phyloP scores from a whole-genome alignment of 2,329 filamentous ascomycete genomes.

The Arthrinium phaeospermum region DNA sequence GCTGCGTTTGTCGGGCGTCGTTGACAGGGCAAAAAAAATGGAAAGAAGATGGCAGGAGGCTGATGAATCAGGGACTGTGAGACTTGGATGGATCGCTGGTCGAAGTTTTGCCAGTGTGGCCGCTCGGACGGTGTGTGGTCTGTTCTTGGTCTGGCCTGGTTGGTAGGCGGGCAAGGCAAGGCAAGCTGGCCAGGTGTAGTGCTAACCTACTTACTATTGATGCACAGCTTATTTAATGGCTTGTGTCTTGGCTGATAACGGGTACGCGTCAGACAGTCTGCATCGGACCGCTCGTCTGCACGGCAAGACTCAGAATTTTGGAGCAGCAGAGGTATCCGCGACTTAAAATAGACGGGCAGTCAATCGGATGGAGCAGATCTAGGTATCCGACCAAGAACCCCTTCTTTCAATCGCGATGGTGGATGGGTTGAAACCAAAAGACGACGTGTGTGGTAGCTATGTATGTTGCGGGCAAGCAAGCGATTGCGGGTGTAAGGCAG shows the following conservation, averaged over 20 bases:
- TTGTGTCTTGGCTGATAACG: constrained; percentile 16
- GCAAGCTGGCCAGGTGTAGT: neutral
- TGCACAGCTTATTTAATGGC: constrained; percentile 10
- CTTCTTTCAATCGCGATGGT: neutral
- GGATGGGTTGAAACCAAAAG: neutral
- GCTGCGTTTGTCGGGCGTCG: constrained; percentile 6
- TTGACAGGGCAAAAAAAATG: neutral
- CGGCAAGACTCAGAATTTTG: neutral
- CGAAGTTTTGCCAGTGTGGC: constrained; percentile 14
- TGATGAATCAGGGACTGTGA: constrained; percentile 13
- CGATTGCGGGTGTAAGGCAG: neutral
- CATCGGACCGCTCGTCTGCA: constrained; percentile 1
- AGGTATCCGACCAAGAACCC: neutral
- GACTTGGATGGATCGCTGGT: constrained; percentile 4
- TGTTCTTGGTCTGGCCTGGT: neutral
- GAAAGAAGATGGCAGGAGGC: neutral
- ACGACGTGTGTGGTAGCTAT: neutral
- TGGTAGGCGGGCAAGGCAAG: constrained; percentile 8
- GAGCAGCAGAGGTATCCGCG: neutral
- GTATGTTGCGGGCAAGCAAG: neutral
- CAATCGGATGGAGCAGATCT: neutral
- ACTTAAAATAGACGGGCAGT: neutral
- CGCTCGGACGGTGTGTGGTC: constrained; percentile 3
- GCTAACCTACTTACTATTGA: neutral
- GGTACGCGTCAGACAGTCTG: constrained; percentile 13